Conservation (phyloP, 2,329 filamentous ascomycete genomes). For the Aspergillus fischeri region DNA sequence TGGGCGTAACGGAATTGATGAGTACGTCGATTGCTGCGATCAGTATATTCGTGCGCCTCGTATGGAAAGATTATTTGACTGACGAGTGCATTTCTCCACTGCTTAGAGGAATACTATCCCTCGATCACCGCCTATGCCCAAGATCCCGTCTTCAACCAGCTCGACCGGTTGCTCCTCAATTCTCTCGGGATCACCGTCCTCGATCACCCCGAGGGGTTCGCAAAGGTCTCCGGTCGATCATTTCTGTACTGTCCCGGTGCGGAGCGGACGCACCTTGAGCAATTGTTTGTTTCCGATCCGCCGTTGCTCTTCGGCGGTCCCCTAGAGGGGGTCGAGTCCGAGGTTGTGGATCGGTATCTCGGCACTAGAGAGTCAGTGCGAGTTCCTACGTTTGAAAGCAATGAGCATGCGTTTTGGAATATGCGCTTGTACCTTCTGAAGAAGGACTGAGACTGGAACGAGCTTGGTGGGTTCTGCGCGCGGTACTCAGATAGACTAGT, state of each 20-base stretch:
- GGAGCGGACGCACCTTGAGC: slow-evolving; percentile 48
- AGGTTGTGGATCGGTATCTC: slow-evolving; percentile 19
- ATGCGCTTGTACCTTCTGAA: slow-evolving; percentile 31
- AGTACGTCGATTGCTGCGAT: slow-evolving; percentile 16
- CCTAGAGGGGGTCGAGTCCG: slow-evolving; percentile 29
- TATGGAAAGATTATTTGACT: background rate
- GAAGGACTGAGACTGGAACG: slow-evolving; percentile 4
- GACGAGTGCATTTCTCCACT: background rate
- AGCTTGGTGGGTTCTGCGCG: background rate
- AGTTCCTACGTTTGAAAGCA: slow-evolving; percentile 27
- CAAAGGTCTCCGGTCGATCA: slow-evolving; percentile 45
- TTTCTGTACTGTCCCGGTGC: slow-evolving; percentile 61
- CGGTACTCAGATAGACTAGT: background rate
- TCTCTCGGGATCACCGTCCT: slow-evolving; percentile 36
- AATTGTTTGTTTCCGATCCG: slow-evolving; percentile 48
- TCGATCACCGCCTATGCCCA: slow-evolving; percentile 46
- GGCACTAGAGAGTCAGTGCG: slow-evolving; percentile 18
- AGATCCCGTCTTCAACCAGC: slow-evolving; percentile 49
- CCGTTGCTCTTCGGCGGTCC: slow-evolving; percentile 55
- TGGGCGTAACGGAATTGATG: slow-evolving; percentile 23
- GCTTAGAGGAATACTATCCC: background rate
- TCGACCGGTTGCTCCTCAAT: slow-evolving; percentile 37
- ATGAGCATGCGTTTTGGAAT: slow-evolving; percentile 37
- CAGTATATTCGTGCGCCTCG: background rate
- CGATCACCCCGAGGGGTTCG: slow-evolving; percentile 50